phyloP scores from a whole-genome alignment of 345 rosid species.

The Linum trigynum region DNA sequence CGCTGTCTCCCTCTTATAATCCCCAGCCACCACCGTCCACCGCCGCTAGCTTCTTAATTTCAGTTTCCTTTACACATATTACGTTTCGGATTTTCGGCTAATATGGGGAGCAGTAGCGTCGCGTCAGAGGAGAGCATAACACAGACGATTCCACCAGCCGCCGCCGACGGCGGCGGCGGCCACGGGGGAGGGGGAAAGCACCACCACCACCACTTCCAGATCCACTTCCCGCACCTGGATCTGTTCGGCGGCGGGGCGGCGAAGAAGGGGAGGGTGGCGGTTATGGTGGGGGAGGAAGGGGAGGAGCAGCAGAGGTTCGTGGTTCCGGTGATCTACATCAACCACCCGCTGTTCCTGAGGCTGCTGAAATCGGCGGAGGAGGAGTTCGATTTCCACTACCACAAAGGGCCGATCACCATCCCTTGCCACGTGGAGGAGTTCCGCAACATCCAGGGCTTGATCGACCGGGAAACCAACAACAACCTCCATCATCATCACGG shows the following conservation, averaged over 20 bases:
- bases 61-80: neutral
- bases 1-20: conserved; percentile 14
- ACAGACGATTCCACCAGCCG: neutral
- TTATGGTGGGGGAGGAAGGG: conserved; percentile 70
- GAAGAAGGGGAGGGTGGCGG: conserved; percentile 68
- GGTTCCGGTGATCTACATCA: conserved; percentile 64
- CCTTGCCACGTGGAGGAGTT: conserved; percentile 83
- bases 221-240: conserved; percentile 36
- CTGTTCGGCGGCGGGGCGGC: conserved; percentile 30
- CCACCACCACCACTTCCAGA: conserved; percentile 32
- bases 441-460: conserved; percentile 52
- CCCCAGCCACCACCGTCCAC: neutral
- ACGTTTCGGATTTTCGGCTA: no score
- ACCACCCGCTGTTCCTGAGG: conserved; percentile 61
- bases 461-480: conserved; percentile 39
- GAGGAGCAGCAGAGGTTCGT: conserved; percentile 65
- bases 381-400: conserved; percentile 61
- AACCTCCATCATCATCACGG: conserved; percentile 26
- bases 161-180: conserved; percentile 13
- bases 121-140: neutral
- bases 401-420: conserved; percentile 65
- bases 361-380: conserved; percentile 70
- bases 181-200: conserved; percentile 27
- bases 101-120: neutral
- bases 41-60: neutral